Base-by-base conservation (phyloP, 176 grass and related monocot genomes). In the Luzula sylvatica region DNA sequence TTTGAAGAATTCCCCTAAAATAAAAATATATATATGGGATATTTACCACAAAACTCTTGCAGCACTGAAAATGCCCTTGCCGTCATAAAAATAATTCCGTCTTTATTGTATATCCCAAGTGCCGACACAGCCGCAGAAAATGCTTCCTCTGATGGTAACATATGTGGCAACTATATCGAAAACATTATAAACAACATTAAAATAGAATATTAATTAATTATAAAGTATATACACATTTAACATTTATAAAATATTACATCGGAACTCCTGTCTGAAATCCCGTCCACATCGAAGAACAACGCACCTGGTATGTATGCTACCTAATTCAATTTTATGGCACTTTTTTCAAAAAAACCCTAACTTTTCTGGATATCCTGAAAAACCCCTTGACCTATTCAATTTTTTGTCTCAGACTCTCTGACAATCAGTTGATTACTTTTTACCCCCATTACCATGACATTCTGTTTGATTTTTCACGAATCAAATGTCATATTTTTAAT, bases 241-340 rank as follows among this genome's bases (percentile, higher is more conserved):
- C n/a, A n/a, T n/a, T n/a, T n/a, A n/a, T n/a, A n/a, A n/a, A n/a
- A n/a, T n/a, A n/a, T n/a, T n/a, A 98, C 92, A 68, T 41, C 73
- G 1, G 92, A 86, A 56, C 68, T 65, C 75, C 65, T 75, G 52
- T 98, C 85, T 23, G 85, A 98, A 71, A 98, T 90, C 26, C 81
- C 92, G 46, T 98, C 92, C 54, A 98, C 85, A 72, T 90, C 85
- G 53, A 98, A 98, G 73, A 98, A 98, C 67, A 98, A 72, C 2
- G 85, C 75, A 46, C 85, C 78, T 53, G 78, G 85, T 67, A 98
- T 98, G 79, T 98, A 85, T 26, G 92, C 85, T 68, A 98, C 86
- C 85, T 98, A 61, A n/a, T n/a, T n/a, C 46, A 55, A 73, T 46
- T 35, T 4, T 35, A 35, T 32, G 5, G n/a, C n/a, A n/a, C n/a